Evolutionary conservation across 257 asterid genomes (phyloP).

Genomic region (Oldenlandia corymbosa): DNA sequence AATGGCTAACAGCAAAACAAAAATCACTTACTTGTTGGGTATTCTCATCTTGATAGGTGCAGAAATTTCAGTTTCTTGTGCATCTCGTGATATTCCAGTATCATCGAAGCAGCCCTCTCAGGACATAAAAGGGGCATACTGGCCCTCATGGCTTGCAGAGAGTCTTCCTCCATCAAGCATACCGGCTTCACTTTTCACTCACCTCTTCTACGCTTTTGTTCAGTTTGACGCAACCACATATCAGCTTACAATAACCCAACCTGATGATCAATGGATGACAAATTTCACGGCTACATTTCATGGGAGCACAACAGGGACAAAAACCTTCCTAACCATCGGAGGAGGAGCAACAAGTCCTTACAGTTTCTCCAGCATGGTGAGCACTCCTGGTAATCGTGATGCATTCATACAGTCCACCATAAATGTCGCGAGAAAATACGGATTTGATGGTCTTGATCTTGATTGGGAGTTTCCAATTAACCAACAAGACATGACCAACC

Average conservation of each 20-base stretch:
- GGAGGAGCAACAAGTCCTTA: slow-evolving; percentile 45
- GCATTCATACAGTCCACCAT: slow-evolving; percentile 56
- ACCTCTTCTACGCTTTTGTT: slow-evolving; percentile 65
- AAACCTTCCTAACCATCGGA: slow-evolving; percentile 61
- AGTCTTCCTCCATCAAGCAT: slow-evolving; percentile 43
- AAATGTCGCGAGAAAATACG: slow-evolving; percentile 50
- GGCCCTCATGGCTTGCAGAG: slow-evolving; percentile 46
- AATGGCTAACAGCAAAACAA: slow-evolving; percentile 24
- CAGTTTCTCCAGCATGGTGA: slow-evolving; percentile 47
- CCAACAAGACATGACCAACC: slow-evolving; percentile 50
- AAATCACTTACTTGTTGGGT: slow-evolving; percentile 10
- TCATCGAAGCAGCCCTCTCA: too few species aligned
- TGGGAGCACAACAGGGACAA: slow-evolving; percentile 34
- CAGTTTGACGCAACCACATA: slow-evolving; percentile 41
- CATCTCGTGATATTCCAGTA: not conserved
- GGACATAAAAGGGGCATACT: slow-evolving; percentile 69
- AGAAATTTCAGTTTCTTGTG: slow-evolving; percentile 8
- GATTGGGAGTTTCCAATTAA: slow-evolving; percentile 73
- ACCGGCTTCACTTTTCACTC: slow-evolving; percentile 50
- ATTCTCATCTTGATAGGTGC: slow-evolving; percentile 16
- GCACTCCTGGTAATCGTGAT: slow-evolving; percentile 26
- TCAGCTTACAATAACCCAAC: too few species aligned
- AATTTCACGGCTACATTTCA: slow-evolving; percentile 59
- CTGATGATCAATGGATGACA: too few species aligned
- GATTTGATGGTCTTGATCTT: slow-evolving; percentile 69